Percentiles rank a stretch among this genome's conserved stretches.
phyloP scores from a whole-genome alignment of 768 basidiomycete genomes.

The Boletellus ananas region DNA sequence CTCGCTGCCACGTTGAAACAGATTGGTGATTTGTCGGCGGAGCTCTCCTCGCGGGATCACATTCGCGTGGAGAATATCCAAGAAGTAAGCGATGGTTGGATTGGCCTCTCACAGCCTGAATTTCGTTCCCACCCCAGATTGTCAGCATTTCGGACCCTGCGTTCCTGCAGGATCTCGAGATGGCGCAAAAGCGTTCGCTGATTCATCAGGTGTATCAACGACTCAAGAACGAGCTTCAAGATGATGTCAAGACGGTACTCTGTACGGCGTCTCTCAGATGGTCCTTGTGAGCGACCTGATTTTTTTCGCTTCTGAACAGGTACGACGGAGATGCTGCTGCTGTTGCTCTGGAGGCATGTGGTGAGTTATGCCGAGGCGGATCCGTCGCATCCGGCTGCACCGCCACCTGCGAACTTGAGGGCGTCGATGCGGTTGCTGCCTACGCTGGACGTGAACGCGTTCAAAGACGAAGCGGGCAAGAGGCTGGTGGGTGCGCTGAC shows the following conservation, averaged over 20 bases:
- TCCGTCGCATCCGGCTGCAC: slow-evolving; percentile 4
- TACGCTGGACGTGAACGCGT: slow-evolving; percentile 52
- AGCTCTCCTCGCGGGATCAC: slow-evolving; percentile 69
- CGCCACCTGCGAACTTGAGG: slow-evolving; percentile 34
- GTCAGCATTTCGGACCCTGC: slow-evolving; percentile 48
- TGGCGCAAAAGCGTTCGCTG: slow-evolving; percentile 62
- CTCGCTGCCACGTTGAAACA: slow-evolving; percentile 61
- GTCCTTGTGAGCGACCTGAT: neutral
- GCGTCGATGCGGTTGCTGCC: slow-evolving; percentile 54
- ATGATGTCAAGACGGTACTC: slow-evolving; percentile 52
- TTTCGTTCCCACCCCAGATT: slow-evolving; percentile 34
- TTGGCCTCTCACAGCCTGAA: neutral
- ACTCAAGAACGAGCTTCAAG: slow-evolving; percentile 38
- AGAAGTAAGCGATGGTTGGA: slow-evolving; percentile 44
- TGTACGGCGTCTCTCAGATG: slow-evolving; percentile 37
- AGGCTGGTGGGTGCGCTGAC: slow-evolving; percentile 54
- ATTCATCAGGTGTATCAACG: slow-evolving; percentile 59
- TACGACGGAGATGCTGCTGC: slow-evolving; percentile 71
- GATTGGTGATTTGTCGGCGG: slow-evolving; percentile 62
- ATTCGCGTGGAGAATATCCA: slow-evolving; percentile 67
- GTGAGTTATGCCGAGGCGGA: slow-evolving; percentile 52
- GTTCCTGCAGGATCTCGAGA: slow-evolving; percentile 63
- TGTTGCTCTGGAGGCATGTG: slow-evolving; percentile 79
- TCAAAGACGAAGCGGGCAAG: slow-evolving; percentile 53
- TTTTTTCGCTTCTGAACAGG: slow-evolving; percentile 33